A percentile compares a stretch with the other conserved stretches of the same genome.
These are phyloP conservation scores for Collybia sp. DNA, from an alignment of 768 basidiomycete species.

Conservation along the genomic window DNA sequence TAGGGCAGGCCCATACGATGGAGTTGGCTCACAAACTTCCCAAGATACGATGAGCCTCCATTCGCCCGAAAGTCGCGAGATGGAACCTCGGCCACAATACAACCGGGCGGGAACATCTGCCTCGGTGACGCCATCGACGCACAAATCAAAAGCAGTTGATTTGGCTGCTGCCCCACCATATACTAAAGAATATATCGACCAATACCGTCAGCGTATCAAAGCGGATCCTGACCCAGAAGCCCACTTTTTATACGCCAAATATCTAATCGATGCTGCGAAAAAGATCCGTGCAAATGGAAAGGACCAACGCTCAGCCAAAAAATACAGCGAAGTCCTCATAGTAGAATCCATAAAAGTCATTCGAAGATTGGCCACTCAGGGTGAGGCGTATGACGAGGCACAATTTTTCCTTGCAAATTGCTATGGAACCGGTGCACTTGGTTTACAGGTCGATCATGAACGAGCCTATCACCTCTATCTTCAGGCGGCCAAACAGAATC, in stretches of 20 bases:
- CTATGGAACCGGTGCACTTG: constrained; percentile 91
- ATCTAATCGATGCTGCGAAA: constrained; percentile 96
- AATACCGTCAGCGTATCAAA: constrained; percentile 96
- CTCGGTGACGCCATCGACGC: constrained; percentile 51
- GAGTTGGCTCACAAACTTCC: constrained; percentile 12
- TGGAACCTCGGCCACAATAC: constrained; percentile 50
- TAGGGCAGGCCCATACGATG: constrained; percentile 5
- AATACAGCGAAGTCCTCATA: constrained; percentile 85
- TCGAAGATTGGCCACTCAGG: constrained; percentile 88
- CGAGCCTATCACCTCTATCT: constrained; percentile 96
- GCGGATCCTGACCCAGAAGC: constrained; percentile 97
- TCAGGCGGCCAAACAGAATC: constrained; percentile 96
- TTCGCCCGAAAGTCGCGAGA: constrained; percentile 35
- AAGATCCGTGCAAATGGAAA: constrained; percentile 72
- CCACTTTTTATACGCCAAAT: constrained; percentile 97
- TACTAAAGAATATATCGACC: constrained; percentile 95
- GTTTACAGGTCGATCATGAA: constrained; percentile 96
- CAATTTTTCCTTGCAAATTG: constrained; percentile 99
- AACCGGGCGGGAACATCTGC: constrained; percentile 54
- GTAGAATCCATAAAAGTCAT: constrained; percentile 89
- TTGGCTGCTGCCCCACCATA: constrained; percentile 72
- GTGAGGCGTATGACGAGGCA: constrained; percentile 89
- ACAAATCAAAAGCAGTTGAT: constrained; percentile 79
- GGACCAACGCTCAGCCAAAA: constrained; percentile 81
- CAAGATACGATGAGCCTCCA: constrained; percentile 14